phyloP scores from a whole-genome alignment of 139 green algal genomes.

The Ettlia oleoabundans region DNA sequence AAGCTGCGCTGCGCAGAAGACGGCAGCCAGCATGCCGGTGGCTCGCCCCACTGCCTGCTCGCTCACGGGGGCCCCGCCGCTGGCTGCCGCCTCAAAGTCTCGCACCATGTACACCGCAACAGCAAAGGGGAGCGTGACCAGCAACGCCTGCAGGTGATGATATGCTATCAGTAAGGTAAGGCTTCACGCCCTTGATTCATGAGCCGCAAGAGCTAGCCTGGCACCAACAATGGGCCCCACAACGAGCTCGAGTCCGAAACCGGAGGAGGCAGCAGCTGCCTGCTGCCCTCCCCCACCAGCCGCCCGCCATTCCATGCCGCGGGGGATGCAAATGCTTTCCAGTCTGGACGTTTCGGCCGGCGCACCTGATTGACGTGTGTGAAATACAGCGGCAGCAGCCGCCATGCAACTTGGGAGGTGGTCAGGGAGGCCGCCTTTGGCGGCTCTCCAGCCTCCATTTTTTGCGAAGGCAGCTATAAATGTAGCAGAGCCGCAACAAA shows the following conservation, averaged over 20 bases:
- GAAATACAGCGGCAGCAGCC: conserved; percentile 6
- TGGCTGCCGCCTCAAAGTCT: conserved; percentile 38
- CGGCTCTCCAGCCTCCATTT: too few species aligned
- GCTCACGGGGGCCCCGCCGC: not conserved
- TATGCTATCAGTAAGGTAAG: too few species aligned
- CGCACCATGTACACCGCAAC: conserved; percentile 76
- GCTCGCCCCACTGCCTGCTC: conserved; percentile 55
- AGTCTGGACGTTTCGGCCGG: too few species aligned
- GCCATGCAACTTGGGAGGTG: not conserved
- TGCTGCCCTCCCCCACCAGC: not conserved
- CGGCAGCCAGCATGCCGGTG: conserved; percentile 61
- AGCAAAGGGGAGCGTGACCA: conserved; percentile 68
- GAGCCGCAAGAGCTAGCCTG: too few species aligned
- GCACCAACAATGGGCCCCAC: too few species aligned
- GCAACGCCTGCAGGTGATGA: conserved; percentile 49
- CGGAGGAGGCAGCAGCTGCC: not conserved
- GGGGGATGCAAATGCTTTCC: not conserved
- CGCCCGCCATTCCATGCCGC: too few species aligned
- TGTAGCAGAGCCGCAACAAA: too few species aligned
- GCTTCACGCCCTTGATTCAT: too few species aligned
- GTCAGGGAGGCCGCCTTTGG: too few species aligned
- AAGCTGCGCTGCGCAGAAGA: conserved; percentile 61
- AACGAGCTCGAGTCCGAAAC: too few species aligned
- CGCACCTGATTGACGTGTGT: conserved; percentile 38
- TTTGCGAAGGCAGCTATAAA: too few species aligned